Base-by-base conservation (phyloP, 768 basidiomycete species). In the Russula sp. region DNA sequence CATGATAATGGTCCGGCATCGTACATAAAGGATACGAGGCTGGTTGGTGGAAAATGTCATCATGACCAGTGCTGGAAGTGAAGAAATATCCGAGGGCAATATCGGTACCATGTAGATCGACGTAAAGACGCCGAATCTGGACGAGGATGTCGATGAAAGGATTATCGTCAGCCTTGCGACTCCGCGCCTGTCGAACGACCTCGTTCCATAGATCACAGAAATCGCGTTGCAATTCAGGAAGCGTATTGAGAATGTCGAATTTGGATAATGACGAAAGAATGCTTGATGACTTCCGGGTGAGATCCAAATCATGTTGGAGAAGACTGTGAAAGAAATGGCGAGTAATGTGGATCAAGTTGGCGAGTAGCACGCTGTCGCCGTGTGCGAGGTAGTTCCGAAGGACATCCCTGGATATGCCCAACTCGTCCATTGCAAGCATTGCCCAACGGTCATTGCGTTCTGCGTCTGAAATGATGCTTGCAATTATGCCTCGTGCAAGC, bases 191-290 rank as follows among this genome's bases (percentile, higher is more conserved):
- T 28, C 5, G 36, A 18, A 38, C 10, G 24, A 59, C 38, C n/a
- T 59, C 49, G 20, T 59, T 50, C 58, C 58, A 59, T 36, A 59
- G 20, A 9, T 18, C 36, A 38, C 58, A 59, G 24, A 59, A 59
- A 4, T 59, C 26, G 24, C 9, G 48, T 20, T 51, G 58, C 36
- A 59, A 13, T 28, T 28, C 49, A 13, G 49, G 58, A 26, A 59
- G 49, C 1, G 50, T 42, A 30, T 51, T n/a, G 7, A 14, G 50
- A 24, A 40, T 40, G 20, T 60, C 28, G 14, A 51, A 38, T 8
- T 50, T 60, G 14, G 50, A n/a, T 8, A 52, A 1, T 2, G 20
- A 28, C 13, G 28, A 24, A 20, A 60, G 20, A 22, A 40, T n/a
- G 49, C 3, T 7, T 3, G n/a, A 30, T 4, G 28, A 2, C 11